Evolutionary conservation across 2,329 filamentous ascomycete genomes (phyloP).

Genomic region (Aspergillus fischeri): DNA sequence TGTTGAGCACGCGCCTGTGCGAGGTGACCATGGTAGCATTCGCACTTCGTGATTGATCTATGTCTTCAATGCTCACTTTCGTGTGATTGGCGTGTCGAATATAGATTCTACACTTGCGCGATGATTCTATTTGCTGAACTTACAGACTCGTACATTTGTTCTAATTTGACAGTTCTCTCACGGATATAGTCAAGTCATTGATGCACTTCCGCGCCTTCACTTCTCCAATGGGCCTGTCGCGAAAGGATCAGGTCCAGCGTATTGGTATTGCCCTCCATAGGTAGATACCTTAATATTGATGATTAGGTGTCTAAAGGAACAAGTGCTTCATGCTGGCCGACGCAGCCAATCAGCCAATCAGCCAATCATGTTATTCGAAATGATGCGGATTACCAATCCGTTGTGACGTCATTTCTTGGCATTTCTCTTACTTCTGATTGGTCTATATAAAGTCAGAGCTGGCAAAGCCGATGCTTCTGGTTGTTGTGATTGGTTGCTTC

Average conservation of each 20-base stretch:
- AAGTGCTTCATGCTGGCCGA: not conserved
- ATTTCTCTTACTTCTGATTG: not conserved
- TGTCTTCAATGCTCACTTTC: not conserved
- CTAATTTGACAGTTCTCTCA: not conserved
- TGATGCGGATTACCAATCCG: not conserved
- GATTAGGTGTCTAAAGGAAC: too few relatives aligned
- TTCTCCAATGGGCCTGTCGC: too few relatives aligned
- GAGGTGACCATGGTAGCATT: not conserved
- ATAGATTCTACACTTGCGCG: not conserved
- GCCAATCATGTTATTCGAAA: not conserved
- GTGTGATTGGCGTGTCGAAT: not conserved
- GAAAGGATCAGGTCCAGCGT: too few relatives aligned
- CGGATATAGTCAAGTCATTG: not conserved
- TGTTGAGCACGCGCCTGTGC: not conserved
- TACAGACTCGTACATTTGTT: not conserved
- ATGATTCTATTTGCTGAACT: too few relatives aligned
- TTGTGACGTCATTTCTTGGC: not conserved
- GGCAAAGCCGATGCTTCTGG: not conserved
- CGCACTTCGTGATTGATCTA: not conserved
- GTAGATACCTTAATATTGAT: too few relatives aligned
- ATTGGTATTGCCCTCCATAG: too few relatives aligned
- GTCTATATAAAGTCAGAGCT: not conserved
- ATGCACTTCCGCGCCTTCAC: too few relatives aligned
- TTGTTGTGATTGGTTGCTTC: not conserved
- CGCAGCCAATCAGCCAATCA: not conserved